Evolutionary conservation across 2,329 filamentous ascomycete genomes (phyloP).

Genomic region (Fusarium keratoplasticum): DNA sequence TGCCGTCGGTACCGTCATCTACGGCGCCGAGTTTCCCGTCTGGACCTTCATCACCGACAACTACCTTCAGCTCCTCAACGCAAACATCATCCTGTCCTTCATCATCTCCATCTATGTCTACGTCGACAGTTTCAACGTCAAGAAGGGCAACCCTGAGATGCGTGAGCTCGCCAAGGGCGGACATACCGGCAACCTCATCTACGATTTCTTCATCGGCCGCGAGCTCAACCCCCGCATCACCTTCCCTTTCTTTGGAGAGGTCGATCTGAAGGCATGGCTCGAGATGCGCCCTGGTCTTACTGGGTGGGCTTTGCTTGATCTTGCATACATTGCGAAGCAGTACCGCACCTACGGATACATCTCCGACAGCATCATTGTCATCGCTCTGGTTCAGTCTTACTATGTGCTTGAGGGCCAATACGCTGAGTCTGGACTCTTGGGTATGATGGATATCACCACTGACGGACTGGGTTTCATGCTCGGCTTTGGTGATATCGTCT

Average conservation of each 20-base stretch:
- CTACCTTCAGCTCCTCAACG: constrained; percentile 84
- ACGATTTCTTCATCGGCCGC: constrained; percentile 97
- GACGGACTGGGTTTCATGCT: constrained; percentile 96
- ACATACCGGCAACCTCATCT: constrained; percentile 82
- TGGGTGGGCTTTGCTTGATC: constrained; percentile 85
- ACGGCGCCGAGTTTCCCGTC: constrained; percentile 82
- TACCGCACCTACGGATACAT: constrained; percentile 84
- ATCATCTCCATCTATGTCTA: constrained; percentile 81
- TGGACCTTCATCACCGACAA: constrained; percentile 94
- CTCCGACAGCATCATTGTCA: constrained; percentile 84
- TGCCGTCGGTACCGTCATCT: constrained; percentile 76
- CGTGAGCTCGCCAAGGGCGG: constrained; percentile 85
- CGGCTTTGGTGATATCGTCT: constrained; percentile 87
- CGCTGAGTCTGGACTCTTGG: constrained; percentile 86
- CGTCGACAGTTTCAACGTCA: constrained; percentile 80
- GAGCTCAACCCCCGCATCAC: constrained; percentile 89
- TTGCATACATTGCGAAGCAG: constrained; percentile 86
- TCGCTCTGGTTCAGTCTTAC: constrained; percentile 78
- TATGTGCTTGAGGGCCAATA: constrained; percentile 87
- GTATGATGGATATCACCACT: constrained; percentile 90
- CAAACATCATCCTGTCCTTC: constrained; percentile 81
- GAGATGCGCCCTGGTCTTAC: constrained; percentile 89
- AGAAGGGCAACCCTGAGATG: constrained; percentile 73
- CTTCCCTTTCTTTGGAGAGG: constrained; percentile 80
- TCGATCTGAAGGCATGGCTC: constrained; percentile 89